Percentiles rank a stretch among this genome's conserved stretches.
phyloP scores from a whole-genome alignment of 1,284 basidiomycete genomes.

The Marasmius oreades region DNA sequence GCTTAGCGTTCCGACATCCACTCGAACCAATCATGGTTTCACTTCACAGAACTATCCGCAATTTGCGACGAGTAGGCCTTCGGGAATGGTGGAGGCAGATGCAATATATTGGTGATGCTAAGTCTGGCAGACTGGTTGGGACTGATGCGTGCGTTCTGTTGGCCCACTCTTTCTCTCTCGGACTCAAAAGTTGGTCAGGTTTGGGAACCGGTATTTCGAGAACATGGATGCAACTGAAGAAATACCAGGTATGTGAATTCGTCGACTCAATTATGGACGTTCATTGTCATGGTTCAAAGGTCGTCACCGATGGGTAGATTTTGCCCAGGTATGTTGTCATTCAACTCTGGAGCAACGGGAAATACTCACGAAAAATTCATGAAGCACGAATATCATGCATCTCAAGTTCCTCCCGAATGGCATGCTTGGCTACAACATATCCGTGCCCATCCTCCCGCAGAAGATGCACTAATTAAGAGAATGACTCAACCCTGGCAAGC shows the following conservation, averaged over 20 bases:
- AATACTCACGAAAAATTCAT: background rate
- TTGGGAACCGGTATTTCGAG: slow-evolving; percentile 91
- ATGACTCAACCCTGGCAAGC: slow-evolving; percentile 77
- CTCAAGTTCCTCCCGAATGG: slow-evolving; percentile 93
- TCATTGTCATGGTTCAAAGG: slow-evolving; percentile 39
- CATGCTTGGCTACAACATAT: slow-evolving; percentile 94
- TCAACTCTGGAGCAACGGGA: too few relatives aligned
- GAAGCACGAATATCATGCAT: slow-evolving; percentile 83
- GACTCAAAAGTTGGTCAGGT: slow-evolving; percentile 40
- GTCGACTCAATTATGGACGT: background rate
- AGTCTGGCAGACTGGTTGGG: slow-evolving; percentile 77
- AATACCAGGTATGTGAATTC: slow-evolving; percentile 62
- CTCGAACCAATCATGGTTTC: slow-evolving; percentile 56
- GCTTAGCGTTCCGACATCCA: slow-evolving; percentile 1
- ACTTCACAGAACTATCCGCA: slow-evolving; percentile 71
- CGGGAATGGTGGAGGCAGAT: slow-evolving; percentile 82
- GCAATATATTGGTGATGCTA: slow-evolving; percentile 91
- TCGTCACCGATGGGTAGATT: slow-evolving; percentile 94
- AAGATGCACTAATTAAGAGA: slow-evolving; percentile 70
- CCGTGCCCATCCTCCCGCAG: slow-evolving; percentile 72
- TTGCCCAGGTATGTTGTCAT: slow-evolving; percentile 58
- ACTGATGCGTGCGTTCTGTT: slow-evolving; percentile 69
- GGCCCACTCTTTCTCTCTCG: slow-evolving; percentile 3
- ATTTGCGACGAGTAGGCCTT: slow-evolving; percentile 69
- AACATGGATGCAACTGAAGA: slow-evolving; percentile 84